Evolutionary conservation across 257 asterid species (phyloP).

Genomic region (Nemophila menziesii): DNA sequence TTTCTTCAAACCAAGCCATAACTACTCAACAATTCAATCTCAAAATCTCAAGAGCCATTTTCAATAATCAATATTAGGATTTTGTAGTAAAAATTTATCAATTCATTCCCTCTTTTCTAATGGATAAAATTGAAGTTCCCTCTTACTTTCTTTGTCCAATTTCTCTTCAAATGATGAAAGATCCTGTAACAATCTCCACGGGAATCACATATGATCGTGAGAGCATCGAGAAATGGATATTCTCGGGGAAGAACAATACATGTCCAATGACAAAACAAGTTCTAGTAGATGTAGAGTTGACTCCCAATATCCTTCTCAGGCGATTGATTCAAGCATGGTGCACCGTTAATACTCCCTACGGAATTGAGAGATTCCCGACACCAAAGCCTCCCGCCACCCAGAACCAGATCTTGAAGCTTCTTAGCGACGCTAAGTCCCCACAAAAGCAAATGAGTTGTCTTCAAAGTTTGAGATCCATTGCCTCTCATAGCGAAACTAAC

Average conservation of each 20-base stretch:
- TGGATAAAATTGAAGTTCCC: conserved; percentile 53
- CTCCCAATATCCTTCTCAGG: conserved; percentile 67
- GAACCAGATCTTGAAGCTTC: conserved; percentile 39
- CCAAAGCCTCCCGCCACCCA: conserved; percentile 55
- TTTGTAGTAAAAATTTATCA: no score
- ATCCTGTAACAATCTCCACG: conserved; percentile 57
- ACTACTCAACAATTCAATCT: no score
- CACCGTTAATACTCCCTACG: conserved; percentile 41
- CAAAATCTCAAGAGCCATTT: no score
- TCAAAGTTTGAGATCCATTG: conserved; percentile 40
- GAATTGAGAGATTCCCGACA: conserved; percentile 63
- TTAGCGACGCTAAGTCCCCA: conserved; percentile 30
- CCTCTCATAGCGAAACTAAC: conserved; percentile 53
- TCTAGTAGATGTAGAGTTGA: conserved; percentile 21
- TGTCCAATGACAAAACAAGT: conserved; percentile 66
- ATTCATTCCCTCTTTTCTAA: conserved; percentile 10
- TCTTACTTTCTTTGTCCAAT: conserved; percentile 76
- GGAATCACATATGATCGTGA: conserved; percentile 83
- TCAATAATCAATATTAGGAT: no score
- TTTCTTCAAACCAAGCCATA: no score
- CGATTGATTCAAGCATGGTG: conserved; percentile 85
- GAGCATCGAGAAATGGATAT: conserved; percentile 67
- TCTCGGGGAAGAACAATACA: conserved; percentile 25
- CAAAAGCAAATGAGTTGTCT: conserved; percentile 28
- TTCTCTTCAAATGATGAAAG: conserved; percentile 66